Conservation (phyloP, 768 basidiomycete genomes). For the Clathrus columnatus region DNA sequence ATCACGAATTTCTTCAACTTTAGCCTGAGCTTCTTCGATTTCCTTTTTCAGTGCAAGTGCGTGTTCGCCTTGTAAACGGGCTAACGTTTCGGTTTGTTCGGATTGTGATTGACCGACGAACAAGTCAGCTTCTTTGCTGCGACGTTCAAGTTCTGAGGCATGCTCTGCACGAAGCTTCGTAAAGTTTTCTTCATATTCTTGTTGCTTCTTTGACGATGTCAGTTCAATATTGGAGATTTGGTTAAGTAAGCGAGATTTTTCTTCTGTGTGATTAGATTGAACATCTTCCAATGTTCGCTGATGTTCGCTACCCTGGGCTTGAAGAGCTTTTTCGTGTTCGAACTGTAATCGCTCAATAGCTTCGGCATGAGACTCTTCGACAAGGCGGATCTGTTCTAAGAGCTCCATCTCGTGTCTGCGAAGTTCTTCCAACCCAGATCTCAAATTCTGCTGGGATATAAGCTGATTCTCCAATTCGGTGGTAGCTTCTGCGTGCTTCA, state of each 20-base stretch:
- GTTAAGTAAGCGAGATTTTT: constrained; percentile 29
- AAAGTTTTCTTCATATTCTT: constrained; percentile 53
- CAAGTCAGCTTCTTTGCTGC: constrained; percentile 46
- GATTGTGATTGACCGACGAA: constrained; percentile 38
- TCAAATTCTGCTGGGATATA: constrained; percentile 29
- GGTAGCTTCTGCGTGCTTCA: constrained; percentile 45
- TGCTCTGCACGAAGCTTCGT: constrained; percentile 48
- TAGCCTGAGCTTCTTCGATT: constrained; percentile 47
- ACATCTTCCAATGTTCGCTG: constrained; percentile 35
- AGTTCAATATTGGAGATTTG: constrained; percentile 37
- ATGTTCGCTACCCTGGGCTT: constrained; percentile 33
- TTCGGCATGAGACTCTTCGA: constrained; percentile 25
- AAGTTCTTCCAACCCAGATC: constrained; percentile 1
- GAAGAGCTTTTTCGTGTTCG: constrained; percentile 38
- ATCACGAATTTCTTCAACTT: constrained; percentile 62
- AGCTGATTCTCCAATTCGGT: constrained; percentile 22
- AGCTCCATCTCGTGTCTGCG: constrained; percentile 38
- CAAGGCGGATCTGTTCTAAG: constrained; percentile 17
- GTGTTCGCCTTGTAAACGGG: constrained; percentile 45
- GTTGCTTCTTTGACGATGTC: constrained; percentile 28
- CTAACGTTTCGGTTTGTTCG: constrained; percentile 46
- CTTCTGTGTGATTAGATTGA: constrained; percentile 40
- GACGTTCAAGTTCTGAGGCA: constrained; percentile 42
- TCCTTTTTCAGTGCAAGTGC: constrained; percentile 47
- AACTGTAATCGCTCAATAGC: constrained; percentile 36